Base-by-base conservation (phyloP, 768 basidiomycete genomes). In the Rhodotorula sphaerocarpa region DNA sequence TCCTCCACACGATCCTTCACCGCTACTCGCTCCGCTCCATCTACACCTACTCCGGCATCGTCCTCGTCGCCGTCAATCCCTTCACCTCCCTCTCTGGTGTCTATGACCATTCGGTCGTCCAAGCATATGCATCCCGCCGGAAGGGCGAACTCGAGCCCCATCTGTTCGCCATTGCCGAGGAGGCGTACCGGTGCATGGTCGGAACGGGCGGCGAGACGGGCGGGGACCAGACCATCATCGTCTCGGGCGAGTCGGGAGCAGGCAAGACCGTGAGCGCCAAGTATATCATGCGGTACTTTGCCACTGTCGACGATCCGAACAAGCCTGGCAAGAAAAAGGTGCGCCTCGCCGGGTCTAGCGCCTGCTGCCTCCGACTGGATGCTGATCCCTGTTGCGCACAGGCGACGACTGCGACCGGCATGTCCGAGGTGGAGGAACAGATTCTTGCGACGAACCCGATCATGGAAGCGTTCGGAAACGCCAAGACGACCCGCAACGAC, bases 211-310 rank as follows among this genome's bases (percentile, higher is more conserved):
- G 68, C 18, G 68, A 69, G 31, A 61, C 55, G 0, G 68, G 64
- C 1, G 83, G 88, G 77, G 92, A 96, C 65, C 95, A 99, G 77
- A 99, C 95, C 7, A 97, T 99, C 73, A 95, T 99, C 69, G 95
- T 99, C 63, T 90, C 88, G 39, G 95, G 95, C 70, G 95, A 99
- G 78, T 91, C 88, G 90, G 95, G 95, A 77, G 95, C 95, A 57
- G 95, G 95, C 59, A 99, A 99, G 80, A 99, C 95, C 0, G 95
- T 97, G 77, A 93, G 90, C 55, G 93, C 95, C 55, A 97, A 99
- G 79, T 91, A 91, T 79, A 99, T 99, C 76, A 93, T 99, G 85
- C 85, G 95, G 62, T 99, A 96, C 76, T 86, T 99, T 70, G 95
- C 95, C 18, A 96, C 93, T 3, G 90, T 99, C 48, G 95, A 97